These are phyloP conservation scores for Geosmithia morbida DNA, from an alignment of 2,329 filamentous ascomycete species.

Conservation along the genomic window DNA sequence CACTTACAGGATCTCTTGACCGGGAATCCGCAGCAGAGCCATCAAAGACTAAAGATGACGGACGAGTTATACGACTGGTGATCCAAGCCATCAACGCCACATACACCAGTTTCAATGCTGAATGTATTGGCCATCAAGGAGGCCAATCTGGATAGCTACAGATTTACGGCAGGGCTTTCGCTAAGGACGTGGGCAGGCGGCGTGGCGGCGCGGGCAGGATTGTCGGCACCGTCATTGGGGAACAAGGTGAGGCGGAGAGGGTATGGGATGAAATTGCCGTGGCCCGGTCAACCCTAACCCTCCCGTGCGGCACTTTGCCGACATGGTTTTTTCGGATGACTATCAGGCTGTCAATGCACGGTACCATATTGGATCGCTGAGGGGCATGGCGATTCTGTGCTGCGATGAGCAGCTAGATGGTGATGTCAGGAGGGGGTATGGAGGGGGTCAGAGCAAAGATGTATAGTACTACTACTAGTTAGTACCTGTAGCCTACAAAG, in stretches of 20 bases:
- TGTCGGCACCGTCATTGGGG: constrained; percentile 37
- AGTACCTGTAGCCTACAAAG: constrained; percentile 15
- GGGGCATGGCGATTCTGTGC: neutral
- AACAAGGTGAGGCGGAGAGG: constrained; percentile 5
- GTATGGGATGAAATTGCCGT: constrained; percentile 50
- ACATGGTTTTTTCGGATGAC: constrained; percentile 18
- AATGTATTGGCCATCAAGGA: constrained; percentile 44
- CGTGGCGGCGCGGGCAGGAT: constrained; percentile 46
- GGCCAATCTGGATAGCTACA: constrained; percentile 35
- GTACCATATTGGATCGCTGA: neutral
- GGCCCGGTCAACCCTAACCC: constrained; percentile 39
- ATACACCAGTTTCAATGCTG: constrained; percentile 32
- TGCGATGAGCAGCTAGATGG: constrained; percentile 1
- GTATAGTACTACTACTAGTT: too few species aligned
- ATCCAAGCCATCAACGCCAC: constrained; percentile 25
- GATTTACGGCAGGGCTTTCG: constrained; percentile 42
- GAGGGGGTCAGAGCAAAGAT: neutral
- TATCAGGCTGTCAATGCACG: neutral
- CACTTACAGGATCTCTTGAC: neutral
- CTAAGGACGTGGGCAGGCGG: constrained; percentile 28
- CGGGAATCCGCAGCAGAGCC: neutral
- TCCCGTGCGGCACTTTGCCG: constrained; percentile 43
- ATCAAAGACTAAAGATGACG: constrained; percentile 36
- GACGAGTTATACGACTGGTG: constrained; percentile 36
- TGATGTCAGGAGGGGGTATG: neutral